Conservation (phyloP, 495 filamentous ascomycete species). For the Sabuloglossum arenarium region DNA sequence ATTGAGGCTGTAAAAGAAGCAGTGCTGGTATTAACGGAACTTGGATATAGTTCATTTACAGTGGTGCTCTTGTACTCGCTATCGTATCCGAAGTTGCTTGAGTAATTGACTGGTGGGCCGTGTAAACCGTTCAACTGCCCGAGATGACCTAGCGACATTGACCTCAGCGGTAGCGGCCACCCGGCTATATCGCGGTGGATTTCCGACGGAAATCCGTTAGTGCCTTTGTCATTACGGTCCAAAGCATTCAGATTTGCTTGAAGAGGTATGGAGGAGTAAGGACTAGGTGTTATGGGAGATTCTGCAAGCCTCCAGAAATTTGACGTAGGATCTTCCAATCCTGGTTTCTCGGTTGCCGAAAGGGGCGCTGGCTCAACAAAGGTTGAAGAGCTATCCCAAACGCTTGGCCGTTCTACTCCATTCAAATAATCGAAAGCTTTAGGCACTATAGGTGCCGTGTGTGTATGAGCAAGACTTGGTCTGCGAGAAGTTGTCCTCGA, state of each 20-base stretch:
- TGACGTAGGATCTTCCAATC: slow-evolving; percentile 1
- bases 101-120: background rate
- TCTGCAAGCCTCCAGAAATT: slow-evolving; percentile 3
- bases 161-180: slow-evolving; percentile 3
- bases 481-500: background rate
- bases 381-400: background rate
- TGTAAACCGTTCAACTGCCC: background rate
- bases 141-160: slow-evolving; percentile 2
- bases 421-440: background rate
- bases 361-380: background rate
- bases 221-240: background rate
- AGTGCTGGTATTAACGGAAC: background rate
- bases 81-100: background rate
- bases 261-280: background rate
- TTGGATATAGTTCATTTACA: background rate
- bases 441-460: background rate
- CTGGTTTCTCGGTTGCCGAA: background rate
- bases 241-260: background rate
- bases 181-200: background rate
- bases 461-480: background rate
- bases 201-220: background rate
- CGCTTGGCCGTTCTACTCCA: background rate
- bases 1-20: slow-evolving; percentile 3
- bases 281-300: slow-evolving; percentile 2
- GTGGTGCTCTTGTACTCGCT: background rate